Evolutionary conservation across 805 yeast genomes (phyloP).

Genomic region (Jamesozyma lodderae): DNA sequence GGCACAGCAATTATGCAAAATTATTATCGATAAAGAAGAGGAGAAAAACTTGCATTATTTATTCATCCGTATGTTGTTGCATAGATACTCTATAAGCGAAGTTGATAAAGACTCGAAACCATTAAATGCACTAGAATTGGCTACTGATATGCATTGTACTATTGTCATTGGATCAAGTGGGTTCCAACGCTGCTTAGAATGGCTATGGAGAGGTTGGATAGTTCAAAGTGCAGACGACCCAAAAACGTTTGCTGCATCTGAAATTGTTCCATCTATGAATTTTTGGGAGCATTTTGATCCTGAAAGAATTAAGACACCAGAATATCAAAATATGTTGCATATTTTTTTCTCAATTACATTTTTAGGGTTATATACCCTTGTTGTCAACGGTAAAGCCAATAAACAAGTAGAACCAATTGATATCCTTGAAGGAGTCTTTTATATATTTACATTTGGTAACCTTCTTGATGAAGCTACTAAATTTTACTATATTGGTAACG

Average conservation of each 20-base stretch:
- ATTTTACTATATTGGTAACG: constrained; percentile 65
- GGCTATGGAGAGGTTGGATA: constrained; percentile 95
- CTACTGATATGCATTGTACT: constrained; percentile 77
- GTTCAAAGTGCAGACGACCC: constrained; percentile 66
- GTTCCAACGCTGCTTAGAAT: constrained; percentile 74
- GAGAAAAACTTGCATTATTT: constrained; percentile 39
- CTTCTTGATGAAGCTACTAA: constrained; percentile 60
- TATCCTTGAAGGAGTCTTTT: constrained; percentile 47
- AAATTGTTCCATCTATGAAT: constrained; percentile 45
- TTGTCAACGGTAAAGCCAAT: constrained; percentile 46
- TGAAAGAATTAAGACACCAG: constrained; percentile 75
- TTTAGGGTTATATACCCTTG: constrained; percentile 51
- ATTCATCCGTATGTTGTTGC: constrained; percentile 69
- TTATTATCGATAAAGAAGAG: constrained; percentile 52
- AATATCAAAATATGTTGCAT: constrained; percentile 69
- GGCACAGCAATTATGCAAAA: constrained; percentile 67
- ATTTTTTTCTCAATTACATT: constrained; percentile 58
- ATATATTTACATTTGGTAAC: constrained; percentile 57
- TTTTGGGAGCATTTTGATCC: constrained; percentile 66
- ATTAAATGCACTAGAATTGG: constrained; percentile 70
- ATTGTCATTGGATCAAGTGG: constrained; percentile 72
- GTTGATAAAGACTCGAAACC: constrained; percentile 56
- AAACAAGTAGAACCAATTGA: constrained; percentile 31
- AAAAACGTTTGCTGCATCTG: constrained; percentile 55
- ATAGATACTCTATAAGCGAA: constrained; percentile 57